phyloP scores from a whole-genome alignment of 2,329 filamentous ascomycete genomes.

The Nannizzia gypsea region DNA sequence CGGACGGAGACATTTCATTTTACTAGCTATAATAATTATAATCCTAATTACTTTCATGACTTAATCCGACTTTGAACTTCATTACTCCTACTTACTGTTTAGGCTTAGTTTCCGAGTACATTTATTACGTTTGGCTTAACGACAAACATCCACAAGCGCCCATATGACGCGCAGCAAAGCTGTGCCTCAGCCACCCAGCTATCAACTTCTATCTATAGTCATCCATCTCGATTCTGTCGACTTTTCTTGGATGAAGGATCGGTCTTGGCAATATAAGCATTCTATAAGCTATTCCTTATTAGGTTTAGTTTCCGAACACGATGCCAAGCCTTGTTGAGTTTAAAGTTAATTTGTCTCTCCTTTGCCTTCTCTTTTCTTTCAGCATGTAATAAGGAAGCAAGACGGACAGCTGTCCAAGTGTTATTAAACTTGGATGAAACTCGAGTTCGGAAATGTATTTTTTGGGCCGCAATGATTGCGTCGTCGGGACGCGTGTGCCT shows the following conservation, averaged over 20 bases:
- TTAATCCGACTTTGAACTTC: neutral
- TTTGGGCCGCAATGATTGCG: neutral
- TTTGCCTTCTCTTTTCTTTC: neutral
- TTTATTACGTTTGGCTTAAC: neutral
- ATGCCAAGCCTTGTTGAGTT: neutral
- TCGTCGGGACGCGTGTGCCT: neutral
- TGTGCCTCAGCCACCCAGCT: neutral
- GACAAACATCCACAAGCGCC: neutral
- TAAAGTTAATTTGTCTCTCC: neutral
- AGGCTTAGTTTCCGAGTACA: neutral
- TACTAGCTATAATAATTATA: neutral
- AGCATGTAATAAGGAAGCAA: neutral
- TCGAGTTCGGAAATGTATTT: neutral
- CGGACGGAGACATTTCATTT: neutral
- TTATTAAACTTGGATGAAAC: neutral
- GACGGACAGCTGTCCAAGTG: neutral
- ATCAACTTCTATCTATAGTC: neutral
- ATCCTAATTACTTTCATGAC: neutral
- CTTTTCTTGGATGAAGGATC: neutral
- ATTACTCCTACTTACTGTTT: neutral
- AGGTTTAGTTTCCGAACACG: constrained; percentile 13
- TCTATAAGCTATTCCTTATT: neutral
- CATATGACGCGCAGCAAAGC: neutral
- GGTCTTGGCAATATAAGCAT: neutral
- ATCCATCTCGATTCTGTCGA: neutral